phyloP scores from a whole-genome alignment of 345 rosid genomes.

The Brassica napus region Da-Ae NC_063442.1:20687001-20687500 shows the following conservation, averaged over 20 bases:
- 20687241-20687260: too few species aligned
- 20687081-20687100: too few species aligned
- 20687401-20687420: neutral
- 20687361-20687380: neutral
- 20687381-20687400: neutral
- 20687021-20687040: too few species aligned
- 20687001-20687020: too few species aligned
- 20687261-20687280: neutral
- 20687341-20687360: neutral
- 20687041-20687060: too few species aligned
- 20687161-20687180: neutral
- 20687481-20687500: too few species aligned
- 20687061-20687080: too few species aligned
- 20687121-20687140: neutral
- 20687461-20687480: too few species aligned
- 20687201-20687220: neutral
- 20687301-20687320: neutral
- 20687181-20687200: neutral
- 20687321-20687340: neutral
- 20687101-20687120: too few species aligned
- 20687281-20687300: neutral
- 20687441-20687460: neutral
- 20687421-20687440: neutral
- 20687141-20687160: neutral
- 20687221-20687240: too few species aligned